Percentiles rank a stretch among this genome's conserved stretches.
These are phyloP conservation scores for Rutstroemia sp. DNA, from an alignment of 2,329 filamentous ascomycete species.

Conservation along the genomic window DNA sequence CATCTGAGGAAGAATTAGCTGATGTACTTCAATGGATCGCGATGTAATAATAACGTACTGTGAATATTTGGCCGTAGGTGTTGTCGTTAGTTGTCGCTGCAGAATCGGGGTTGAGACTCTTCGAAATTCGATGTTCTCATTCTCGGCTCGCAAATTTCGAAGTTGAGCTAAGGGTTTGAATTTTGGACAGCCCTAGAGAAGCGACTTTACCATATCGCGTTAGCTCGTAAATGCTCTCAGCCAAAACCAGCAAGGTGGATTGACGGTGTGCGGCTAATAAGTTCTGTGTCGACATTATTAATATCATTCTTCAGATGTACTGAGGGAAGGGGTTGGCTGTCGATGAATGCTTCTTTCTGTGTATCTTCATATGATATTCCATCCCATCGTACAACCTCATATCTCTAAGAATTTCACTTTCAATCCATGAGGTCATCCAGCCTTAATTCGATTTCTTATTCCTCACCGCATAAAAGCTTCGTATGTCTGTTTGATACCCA, in stretches of 20 bases:
- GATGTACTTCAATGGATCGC: constrained; percentile 14
- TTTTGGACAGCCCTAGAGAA: constrained; percentile 8
- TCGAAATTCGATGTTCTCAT: constrained; percentile 5
- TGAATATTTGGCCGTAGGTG: constrained; percentile 38
- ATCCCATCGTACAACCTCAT: not conserved
- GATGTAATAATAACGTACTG: constrained; percentile 35
- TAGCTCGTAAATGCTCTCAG: not conserved
- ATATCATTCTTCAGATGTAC: not conserved
- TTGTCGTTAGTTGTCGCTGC: constrained; percentile 34
- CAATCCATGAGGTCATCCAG: not conserved
- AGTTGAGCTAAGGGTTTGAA: constrained; percentile 8
- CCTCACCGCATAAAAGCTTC: not conserved
- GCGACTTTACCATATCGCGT: constrained; percentile 1
- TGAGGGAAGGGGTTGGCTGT: too few species aligned
- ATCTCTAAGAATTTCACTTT: not conserved
- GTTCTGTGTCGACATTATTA: not conserved
- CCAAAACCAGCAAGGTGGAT: not conserved
- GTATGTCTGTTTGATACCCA: not conserved
- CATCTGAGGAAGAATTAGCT: constrained; percentile 43
- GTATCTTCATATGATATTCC: not conserved
- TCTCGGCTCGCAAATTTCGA: constrained; percentile 13
- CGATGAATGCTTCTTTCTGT: too few species aligned
- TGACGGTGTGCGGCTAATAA: not conserved
- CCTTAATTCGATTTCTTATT: not conserved
- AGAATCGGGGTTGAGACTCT: constrained; percentile 14